Conservation (phyloP, 176 grass and related monocot species). For the Musa schizocarpa region DNA sequence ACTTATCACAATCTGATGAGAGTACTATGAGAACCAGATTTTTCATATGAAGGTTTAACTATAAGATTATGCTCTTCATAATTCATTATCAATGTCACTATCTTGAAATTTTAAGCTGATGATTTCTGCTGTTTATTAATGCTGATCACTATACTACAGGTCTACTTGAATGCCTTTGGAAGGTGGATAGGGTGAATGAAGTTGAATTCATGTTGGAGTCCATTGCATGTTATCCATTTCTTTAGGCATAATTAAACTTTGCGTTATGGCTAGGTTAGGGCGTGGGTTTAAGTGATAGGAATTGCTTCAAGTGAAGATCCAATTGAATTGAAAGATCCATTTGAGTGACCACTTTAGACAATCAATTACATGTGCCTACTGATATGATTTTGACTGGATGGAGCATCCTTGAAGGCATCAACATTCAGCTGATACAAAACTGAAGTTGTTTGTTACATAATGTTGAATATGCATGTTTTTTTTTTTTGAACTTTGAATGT, state of each 20-base stretch:
- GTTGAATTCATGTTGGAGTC: too few relatives aligned
- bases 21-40: too few relatives aligned
- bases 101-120: neutral
- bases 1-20: neutral
- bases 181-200: neutral
- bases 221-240: neutral
- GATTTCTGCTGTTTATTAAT: neutral
- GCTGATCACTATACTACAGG: neutral
- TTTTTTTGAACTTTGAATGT: too few relatives aligned
- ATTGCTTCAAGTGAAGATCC: neutral
- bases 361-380: neutral
- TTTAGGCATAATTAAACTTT: neutral
- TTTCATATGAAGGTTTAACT: neutral
- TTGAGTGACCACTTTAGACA: neutral
- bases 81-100: neutral
- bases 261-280: neutral
- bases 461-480: neutral
- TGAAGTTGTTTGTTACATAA: neutral
- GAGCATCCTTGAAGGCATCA: too few relatives aligned
- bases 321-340: neutral
- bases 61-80: neutral
- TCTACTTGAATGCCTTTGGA: neutral
- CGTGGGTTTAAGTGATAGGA: neutral
- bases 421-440: neutral
- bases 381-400: neutral